Conservation (phyloP, 2,329 filamentous ascomycete genomes). For the Blumeria graminis region DNA sequence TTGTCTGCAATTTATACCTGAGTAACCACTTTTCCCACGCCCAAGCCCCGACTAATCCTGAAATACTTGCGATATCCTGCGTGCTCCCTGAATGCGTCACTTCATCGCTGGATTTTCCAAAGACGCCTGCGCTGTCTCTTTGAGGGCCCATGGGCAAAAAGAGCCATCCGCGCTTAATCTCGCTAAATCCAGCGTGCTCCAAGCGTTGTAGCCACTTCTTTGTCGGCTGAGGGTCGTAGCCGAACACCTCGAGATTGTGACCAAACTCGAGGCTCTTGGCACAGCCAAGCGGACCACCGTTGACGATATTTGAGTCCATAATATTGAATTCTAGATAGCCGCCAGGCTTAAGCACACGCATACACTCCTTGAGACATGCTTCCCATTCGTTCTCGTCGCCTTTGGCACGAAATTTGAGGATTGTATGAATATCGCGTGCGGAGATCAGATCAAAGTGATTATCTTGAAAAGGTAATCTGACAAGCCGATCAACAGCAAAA, state of each 20-base stretch:
- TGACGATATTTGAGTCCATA: constrained; percentile 75
- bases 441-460: constrained; percentile 81
- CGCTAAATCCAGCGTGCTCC: constrained; percentile 49
- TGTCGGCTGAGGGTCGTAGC: constrained; percentile 70
- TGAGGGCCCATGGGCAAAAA: constrained; percentile 58
- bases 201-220: constrained; percentile 59
- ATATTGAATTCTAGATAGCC: constrained; percentile 81
- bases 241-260: constrained; percentile 67
- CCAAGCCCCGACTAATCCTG: constrained; percentile 66
- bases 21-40: constrained; percentile 94
- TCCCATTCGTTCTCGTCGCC: constrained; percentile 69
- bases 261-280: constrained; percentile 81
- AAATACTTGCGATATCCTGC: constrained; percentile 46
- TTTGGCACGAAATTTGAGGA: constrained; percentile 50
- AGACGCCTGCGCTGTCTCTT: constrained; percentile 17
- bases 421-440: constrained; percentile 61
- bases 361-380: constrained; percentile 59
- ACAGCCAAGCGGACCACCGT: constrained; percentile 53
- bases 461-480: constrained; percentile 62
- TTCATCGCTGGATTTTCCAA: constrained; percentile 29
- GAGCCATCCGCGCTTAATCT: constrained; percentile 67
- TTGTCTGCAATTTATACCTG: constrained; percentile 67
- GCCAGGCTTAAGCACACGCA: constrained; percentile 70
- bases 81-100: constrained; percentile 44
- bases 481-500: constrained; percentile 52